A percentile compares a stretch with the other conserved stretches of the same genome.
phyloP scores from a whole-genome alignment of 192 early-diverging fungal genomes.

The Diversispora eburnea region DNA sequence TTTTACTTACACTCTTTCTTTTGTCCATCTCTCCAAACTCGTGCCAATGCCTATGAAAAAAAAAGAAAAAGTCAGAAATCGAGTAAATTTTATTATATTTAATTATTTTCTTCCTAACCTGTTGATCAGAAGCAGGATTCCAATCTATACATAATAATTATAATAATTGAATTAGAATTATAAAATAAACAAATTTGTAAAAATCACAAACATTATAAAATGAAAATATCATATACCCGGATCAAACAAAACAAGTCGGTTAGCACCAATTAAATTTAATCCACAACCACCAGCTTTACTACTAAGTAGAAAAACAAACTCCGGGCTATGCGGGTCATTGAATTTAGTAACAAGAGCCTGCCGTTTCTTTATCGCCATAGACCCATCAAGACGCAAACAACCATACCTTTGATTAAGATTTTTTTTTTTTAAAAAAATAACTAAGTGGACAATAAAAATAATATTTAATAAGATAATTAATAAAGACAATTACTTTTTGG shows the following conservation, averaged over 20 bases:
- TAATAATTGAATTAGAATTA: not conserved
- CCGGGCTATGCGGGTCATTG: slow-evolving; percentile 80
- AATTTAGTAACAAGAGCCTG: slow-evolving; percentile 95
- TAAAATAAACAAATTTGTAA: not conserved
- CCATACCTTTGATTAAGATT: slow-evolving; percentile 49
- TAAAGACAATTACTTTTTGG: slow-evolving; percentile 52
- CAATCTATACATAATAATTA: slow-evolving; percentile 53
- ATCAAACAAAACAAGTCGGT: slow-evolving; percentile 93
- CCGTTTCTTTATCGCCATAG: slow-evolving; percentile 87
- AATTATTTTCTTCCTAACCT: slow-evolving; percentile 36
- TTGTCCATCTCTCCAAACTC: slow-evolving; percentile 87
- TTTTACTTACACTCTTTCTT: slow-evolving; percentile 59
- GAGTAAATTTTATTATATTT: slow-evolving; percentile 14
- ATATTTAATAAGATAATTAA: slow-evolving; percentile 1
- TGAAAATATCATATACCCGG: slow-evolving; percentile 44
- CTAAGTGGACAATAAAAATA: not conserved
- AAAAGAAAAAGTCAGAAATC: not conserved
- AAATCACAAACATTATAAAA: not conserved
- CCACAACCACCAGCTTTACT: slow-evolving; percentile 99
- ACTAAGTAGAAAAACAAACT: slow-evolving; percentile 94
- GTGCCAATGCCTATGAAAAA: slow-evolving; percentile 60
- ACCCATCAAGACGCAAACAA: slow-evolving; percentile 83
- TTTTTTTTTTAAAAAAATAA: too few relatives aligned
- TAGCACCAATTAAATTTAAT: slow-evolving; percentile 97
- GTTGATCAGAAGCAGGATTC: slow-evolving; percentile 97